Base-by-base conservation (phyloP, 2,329 filamentous ascomycete genomes). In the Verticillium dahliae region DNA sequence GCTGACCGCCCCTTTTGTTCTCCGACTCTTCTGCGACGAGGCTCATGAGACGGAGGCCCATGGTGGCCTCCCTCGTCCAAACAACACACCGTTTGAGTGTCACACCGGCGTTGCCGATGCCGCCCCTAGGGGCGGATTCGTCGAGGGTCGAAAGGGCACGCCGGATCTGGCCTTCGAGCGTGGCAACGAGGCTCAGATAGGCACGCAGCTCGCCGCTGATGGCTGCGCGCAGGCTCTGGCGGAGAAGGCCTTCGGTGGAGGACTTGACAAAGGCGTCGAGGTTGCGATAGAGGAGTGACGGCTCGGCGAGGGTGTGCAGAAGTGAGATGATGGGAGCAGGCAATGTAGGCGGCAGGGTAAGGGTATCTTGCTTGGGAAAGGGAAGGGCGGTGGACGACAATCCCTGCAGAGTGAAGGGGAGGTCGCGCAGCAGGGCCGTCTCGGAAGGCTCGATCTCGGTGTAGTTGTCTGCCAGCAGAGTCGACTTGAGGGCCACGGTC, bases 41-140 rank as follows among this genome's bases (percentile, higher is more conserved):
- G 69, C 91, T 96, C 90, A 99, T 93, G 61, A 99, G 80, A 15
- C 95, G 87, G 67, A 99, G 76, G 0, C 93, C 95, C 89, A 98
- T 96, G 1, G 95, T 99, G 6, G 95, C 92, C 74, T 99, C 96
- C 67, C 94, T 86, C 9, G 93, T 98, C 96, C 96, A 99, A 31
- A 99, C 90, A 2, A 99, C 90, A 69, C 94, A 98, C 72, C 95
- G 84, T 74, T 98, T 98, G 58, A 99, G 79, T 0, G 95, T 99
- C 14, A 99, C 94, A 1, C 93, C 92, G 1, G 91, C 89, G 69
- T 93, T 95, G 6, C 91, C 89, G 60, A 96, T 86, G 1, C 89
- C 89, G 55, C 85, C 84, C 56, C 88, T 82, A 2, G 90, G 85
- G 4, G 85, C 84, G 1, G 80, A 78, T 59, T 90, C 86, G 65